Conservation (phyloP, 306 rosid species). For the Quercus dentata region DNA sequence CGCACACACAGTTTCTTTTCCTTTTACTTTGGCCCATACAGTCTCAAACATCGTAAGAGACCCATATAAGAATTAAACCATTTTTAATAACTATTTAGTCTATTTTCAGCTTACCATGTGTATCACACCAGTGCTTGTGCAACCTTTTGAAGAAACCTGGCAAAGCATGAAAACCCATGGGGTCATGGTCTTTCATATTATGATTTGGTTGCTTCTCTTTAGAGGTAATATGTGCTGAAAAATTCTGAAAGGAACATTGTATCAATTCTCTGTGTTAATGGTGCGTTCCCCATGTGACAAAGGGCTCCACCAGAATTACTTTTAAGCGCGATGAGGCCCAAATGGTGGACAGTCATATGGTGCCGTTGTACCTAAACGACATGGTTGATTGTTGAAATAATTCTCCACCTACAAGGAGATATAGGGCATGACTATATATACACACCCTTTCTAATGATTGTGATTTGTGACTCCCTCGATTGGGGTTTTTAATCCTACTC, state of each 20-base stretch:
- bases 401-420: constrained; percentile 6
- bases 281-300: constrained; percentile 44
- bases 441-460: constrained; percentile 17
- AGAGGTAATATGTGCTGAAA: not conserved
- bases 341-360: constrained; percentile 46
- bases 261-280: constrained; percentile 14
- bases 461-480: constrained; percentile 29
- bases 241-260: constrained; percentile 13
- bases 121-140: not conserved
- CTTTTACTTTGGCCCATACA: not conserved
- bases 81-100: not conserved
- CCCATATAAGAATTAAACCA: not conserved
- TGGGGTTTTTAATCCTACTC: not conserved
- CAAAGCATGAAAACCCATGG: not conserved
- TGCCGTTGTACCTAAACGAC: constrained; percentile 49
- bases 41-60: not conserved
- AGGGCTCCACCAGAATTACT: constrained; percentile 48
- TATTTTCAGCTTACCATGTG: not conserved
- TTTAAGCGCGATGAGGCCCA: constrained; percentile 9
- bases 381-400: constrained; percentile 34
- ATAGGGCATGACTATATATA: not conserved
- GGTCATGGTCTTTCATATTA: not conserved
- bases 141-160: no score
- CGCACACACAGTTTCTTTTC: not conserved
- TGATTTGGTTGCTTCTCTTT: constrained; percentile 2